Evolutionary conservation across 352 stramenopile species (phyloP), one percentile per base, ranked within the genome.

Genomic region (Phytopythium litorale): DNA sequence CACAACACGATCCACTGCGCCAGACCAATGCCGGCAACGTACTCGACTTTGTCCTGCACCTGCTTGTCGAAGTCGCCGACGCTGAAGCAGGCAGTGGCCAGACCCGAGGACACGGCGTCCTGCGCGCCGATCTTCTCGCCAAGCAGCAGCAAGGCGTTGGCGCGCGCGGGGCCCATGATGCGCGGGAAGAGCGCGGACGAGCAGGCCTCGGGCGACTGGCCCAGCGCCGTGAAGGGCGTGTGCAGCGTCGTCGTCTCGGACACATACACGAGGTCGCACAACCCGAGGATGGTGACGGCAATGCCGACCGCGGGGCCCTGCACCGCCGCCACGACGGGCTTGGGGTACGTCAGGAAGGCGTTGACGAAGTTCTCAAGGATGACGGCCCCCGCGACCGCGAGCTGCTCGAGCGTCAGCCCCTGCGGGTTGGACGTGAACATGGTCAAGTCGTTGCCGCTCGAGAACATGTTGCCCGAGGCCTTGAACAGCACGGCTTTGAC

Each of bases 221-320:
- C 93, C 12, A 98, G 71, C 33, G 84, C 73, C 48, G 89, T 96
- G 76, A 98, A 98, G 19, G 91, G 94, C 37, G 91, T 97, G 72
- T 95, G 91, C 72, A 98, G 94, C 25, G 87, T 97, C 18, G 88
- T 83, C 3, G 68, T 81, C 46, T 92, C 77, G n/a, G 83, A 88
- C 51, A 89, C 83, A 68, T 97, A 97, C 40, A 97, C 87, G 7
- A 97, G 60, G 66, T 98, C 94, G 49, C 87, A 97, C 46, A 97
- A 85, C 15, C 75, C 79, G 13, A 98, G 75, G 18, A 96, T 73
- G 12, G 91, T 98, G 21, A 94, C 88, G 7, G 80, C 83, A 53
- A 98, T 96, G 48, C 94, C 94, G 30, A 98, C 80, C 0, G 91
- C 91, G 0, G 91, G 91, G 4, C 90, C 94, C 58, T 98, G 92